Conservation (phyloP, 2,329 filamentous ascomycete genomes). For the Xylariaceae sp. region DNA sequence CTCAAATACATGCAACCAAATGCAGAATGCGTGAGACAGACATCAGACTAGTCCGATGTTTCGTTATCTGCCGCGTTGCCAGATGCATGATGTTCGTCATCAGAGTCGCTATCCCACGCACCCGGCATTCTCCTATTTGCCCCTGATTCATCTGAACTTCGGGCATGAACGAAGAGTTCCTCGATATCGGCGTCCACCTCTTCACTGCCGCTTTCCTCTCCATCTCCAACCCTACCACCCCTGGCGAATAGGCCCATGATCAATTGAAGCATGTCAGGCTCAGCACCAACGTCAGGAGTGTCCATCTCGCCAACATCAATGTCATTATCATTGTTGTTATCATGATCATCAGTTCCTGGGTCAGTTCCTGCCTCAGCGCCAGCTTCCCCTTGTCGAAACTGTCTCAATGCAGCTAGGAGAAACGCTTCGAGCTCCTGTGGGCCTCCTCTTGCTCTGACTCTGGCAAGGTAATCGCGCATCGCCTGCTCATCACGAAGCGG, state of each 20-base stretch:
- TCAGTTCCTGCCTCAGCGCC: not conserved
- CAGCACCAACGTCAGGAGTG: not conserved
- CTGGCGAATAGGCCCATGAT: conserved; percentile 21
- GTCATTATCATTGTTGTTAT: conserved; percentile 14
- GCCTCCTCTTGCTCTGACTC: conserved; percentile 20
- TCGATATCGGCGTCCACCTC: conserved; percentile 6
- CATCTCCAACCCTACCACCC: not conserved
- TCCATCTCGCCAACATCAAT: conserved; percentile 15
- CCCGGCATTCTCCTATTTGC: conserved; percentile 24
- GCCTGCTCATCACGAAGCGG: conserved; percentile 13
- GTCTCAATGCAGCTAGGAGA: conserved; percentile 21
- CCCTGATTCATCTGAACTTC: conserved; percentile 6
- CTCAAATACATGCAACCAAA: not conserved
- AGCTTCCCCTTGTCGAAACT: conserved; percentile 1
- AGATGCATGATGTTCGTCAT: conserved; percentile 5
- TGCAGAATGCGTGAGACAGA: not conserved
- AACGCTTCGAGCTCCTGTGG: conserved; percentile 20
- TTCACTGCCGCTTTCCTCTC: not conserved
- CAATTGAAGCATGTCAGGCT: conserved; percentile 13
- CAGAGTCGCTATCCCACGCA: conserved; percentile 23
- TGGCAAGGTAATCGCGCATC: conserved; percentile 21
- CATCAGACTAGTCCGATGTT: conserved; percentile 12
- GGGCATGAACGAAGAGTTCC: not conserved
- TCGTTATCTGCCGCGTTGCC: conserved; percentile 21
- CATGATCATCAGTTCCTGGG: conserved; percentile 3